Conservation (phyloP, 108 stramenopile species). For the Seminavis robusta region DNA sequence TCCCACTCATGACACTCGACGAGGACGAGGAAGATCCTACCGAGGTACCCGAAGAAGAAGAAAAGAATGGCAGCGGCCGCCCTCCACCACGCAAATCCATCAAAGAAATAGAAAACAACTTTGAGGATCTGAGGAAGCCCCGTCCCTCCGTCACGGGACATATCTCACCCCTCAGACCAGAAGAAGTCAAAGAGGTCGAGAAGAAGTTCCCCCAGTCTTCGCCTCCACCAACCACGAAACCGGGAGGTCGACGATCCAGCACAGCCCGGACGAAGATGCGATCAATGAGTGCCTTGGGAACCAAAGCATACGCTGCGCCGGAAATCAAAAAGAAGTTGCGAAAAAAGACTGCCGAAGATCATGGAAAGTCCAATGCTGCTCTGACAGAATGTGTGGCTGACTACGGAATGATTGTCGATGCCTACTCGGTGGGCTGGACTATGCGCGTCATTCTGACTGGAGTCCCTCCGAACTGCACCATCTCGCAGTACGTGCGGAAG, state of each 20-base stretch:
- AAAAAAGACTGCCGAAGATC: conserved; percentile 38
- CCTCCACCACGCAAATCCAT: no score
- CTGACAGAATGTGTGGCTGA: conserved; percentile 72
- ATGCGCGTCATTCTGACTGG: conserved; percentile 76
- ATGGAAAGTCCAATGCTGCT: conserved; percentile 43
- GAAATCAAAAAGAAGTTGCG: conserved; percentile 62
- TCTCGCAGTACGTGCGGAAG: conserved; percentile 63
- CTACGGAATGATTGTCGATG: conserved; percentile 87
- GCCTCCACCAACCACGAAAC: neutral
- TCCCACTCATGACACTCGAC: neutral
- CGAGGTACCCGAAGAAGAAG: neutral
- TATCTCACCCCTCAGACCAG: no score
- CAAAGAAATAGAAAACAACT: no score
- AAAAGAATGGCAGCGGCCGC: no score
- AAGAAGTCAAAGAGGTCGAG: no score
- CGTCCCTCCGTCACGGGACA: no score
- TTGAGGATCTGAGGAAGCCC: no score
- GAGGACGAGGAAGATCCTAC: conserved; percentile 1
- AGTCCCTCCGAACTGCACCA: conserved; percentile 67
- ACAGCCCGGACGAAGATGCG: conserved; percentile 37
- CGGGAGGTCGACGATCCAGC: neutral
- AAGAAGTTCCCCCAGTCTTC: no score
- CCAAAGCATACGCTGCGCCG: conserved; percentile 79
- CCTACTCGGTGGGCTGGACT: conserved; percentile 80
- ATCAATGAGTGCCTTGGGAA: conserved; percentile 77